Evolutionary conservation across 1,284 basidiomycete species (phyloP), one percentile per base, ranked within the genome.

Genomic region (Kwoniella shivajii): DNA sequence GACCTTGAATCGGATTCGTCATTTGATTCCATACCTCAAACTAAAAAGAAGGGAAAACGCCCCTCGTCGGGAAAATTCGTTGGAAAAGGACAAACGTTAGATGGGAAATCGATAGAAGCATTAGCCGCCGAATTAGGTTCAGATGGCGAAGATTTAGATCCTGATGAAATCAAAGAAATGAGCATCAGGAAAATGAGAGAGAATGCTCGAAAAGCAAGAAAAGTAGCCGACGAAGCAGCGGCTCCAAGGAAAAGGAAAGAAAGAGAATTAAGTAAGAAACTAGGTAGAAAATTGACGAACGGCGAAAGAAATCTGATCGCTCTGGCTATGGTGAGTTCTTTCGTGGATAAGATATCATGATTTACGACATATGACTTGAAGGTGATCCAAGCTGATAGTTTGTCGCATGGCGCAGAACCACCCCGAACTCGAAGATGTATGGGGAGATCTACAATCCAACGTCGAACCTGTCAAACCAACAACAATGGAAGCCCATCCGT

Each of bases 381-480:
- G 43, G 22, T 22, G 39, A 41, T 58, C 20, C 18, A 3, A n/a
- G n/a, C n/a, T n/a, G n/a, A n/a, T n/a, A n/a, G n/a, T n/a, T n/a
- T n/a, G n/a, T n/a, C n/a, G n/a, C n/a, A 22, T 16, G 3, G 7
- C 13, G 11, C 47, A 75, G 69, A 74, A 82, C 63, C 83, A 84
- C 64, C 78, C 80, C 4, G 92, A 98, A 72, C 84, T 99, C 29
- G 80, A 76, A 51, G 82, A 88, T 68, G 86, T 92, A 20, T 99
- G 96, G 96, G 90, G 89, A 31, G 87, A 96, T 65, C 78, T 99
- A 7, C 84, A 88, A 67, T 79, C 81, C 29, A 84, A 79, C 18
- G 82, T 90, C 48, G 81, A 84, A 9, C 79, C 88, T 39, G 80
- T 86, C 56, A 79, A 82, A 44, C 92, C 93, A 1, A 79, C 84